Evolutionary conservation across 257 asterid genomes (phyloP), one percentile per base, ranked within the genome.

Genomic region (Henckelia pumila): DNA sequence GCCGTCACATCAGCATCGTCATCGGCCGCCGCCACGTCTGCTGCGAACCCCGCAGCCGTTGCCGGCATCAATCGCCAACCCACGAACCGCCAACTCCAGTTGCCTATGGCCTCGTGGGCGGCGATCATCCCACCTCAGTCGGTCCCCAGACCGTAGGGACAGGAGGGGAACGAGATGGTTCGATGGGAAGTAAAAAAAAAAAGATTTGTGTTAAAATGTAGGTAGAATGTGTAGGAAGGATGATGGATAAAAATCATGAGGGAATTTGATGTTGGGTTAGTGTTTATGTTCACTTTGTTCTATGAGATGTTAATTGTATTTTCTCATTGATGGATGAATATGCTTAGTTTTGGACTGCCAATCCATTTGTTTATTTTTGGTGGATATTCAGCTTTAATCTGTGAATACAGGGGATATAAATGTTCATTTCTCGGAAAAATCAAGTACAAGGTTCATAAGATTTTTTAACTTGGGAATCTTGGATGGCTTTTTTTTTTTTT

Each of bases 101-200:
- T 40, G 70, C 74, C 84, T 0, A 14, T 81, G 26, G 83, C 74
- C 74, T 79, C 92, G 2, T 86, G 97, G 96, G 82, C 87, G 0
- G 76, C 88, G 5, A 68, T 86, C 11, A 66, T 86, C 10, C 71
- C 85, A 1, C 80, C 81, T 53, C 84, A 79, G 29, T 56, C 80
- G 2, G 68, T 62, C 56, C 76, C 85, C 8, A 62, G 70, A 22
- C 28, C 79, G 13, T 80, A 73, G 64, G 30, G 52, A n/a, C n/a
- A n/a, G 20, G 7, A 32, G 20, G 30, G 30, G 29, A 26, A n/a
- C n/a, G n/a, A 25, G 26, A 1, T 25, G 26, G 3, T 25, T 3
- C 3, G 26, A 29, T 29, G 32, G 32, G 5, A 3, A 3, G 32
- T 3, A 29, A 29, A 29, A 29, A 26, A 26, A 58, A 8, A 25